A percentile compares a stretch with the other conserved stretches of the same genome.
Evolutionary conservation across 345 rosid genomes (phyloP).

Genomic region (Hevea brasiliensis): DNA sequence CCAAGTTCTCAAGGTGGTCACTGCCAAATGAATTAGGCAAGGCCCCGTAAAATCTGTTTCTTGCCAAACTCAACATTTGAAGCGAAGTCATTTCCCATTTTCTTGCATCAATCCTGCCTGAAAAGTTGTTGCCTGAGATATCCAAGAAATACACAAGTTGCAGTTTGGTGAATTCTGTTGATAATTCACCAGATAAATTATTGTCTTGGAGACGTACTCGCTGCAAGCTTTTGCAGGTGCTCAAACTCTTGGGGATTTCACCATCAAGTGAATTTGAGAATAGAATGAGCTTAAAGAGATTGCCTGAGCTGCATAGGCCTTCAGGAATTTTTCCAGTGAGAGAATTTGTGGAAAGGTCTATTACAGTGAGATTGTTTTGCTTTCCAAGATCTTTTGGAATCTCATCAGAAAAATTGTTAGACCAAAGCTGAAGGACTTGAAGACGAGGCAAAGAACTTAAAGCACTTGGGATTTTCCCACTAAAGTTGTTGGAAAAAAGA

Average conservation of each 20-base stretch:
- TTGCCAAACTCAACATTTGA: conserved; percentile 67
- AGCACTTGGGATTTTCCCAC: conserved; percentile 61
- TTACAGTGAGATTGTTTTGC: conserved; percentile 59
- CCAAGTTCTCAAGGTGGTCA: conserved; percentile 58
- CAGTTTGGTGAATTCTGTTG: conserved; percentile 50
- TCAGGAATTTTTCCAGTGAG: conserved; percentile 72
- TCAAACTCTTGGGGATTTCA: conserved; percentile 51
- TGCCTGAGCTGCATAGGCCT: conserved; percentile 59
- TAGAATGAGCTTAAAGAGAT: conserved; percentile 75
- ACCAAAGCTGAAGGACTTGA: conserved; percentile 88
- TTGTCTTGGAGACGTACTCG: conserved; percentile 80
- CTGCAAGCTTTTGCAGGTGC: conserved; percentile 57
- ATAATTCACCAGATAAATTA: conserved; percentile 51
- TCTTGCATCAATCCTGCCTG: conserved; percentile 47
- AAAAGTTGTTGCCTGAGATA: conserved; percentile 63
- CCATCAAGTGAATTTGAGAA: conserved; percentile 72
- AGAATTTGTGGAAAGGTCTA: conserved; percentile 82
- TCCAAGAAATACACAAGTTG: conserved; percentile 75
- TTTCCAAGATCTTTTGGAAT: conserved; percentile 75
- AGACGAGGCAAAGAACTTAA: conserved; percentile 67
- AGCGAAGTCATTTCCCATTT: conserved; percentile 74
- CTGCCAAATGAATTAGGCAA: conserved; percentile 63
- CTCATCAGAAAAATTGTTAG: conserved; percentile 59
- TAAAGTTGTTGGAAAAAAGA: conserved; percentile 72
- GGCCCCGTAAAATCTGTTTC: conserved; percentile 56